Conservation (phyloP, 2,329 filamentous ascomycete species). For the Emericellopsis atlantica region DNA sequence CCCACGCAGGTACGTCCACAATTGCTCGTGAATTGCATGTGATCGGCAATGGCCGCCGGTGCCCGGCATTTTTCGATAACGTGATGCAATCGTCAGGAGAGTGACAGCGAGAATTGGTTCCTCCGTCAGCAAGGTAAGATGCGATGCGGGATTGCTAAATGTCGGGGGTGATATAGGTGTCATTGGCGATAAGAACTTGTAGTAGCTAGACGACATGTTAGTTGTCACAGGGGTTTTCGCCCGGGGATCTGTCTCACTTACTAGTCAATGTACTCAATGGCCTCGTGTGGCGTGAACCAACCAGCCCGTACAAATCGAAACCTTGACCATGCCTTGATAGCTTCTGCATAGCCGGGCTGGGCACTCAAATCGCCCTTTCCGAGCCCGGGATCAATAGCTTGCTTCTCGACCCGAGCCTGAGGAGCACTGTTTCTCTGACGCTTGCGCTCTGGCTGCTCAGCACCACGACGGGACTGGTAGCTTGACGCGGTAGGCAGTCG, state of each 20-base stretch:
- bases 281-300: constrained; percentile 91
- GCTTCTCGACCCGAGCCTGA: constrained; percentile 11
- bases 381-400: constrained; percentile 32
- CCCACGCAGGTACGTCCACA: constrained; percentile 86
- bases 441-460: too few relatives aligned
- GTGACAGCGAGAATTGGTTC: constrained; percentile 91
- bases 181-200: constrained; percentile 77
- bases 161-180: constrained; percentile 91
- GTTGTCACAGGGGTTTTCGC: too few relatives aligned
- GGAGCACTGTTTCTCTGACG: too few relatives aligned
- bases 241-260: constrained; percentile 24
- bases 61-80: constrained; percentile 70
- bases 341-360: constrained; percentile 50
- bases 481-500: constrained; percentile 10
- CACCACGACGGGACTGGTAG: constrained; percentile 2
- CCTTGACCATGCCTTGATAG: constrained; percentile 76
- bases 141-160: constrained; percentile 70
- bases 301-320: constrained; percentile 93
- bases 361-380: constrained; percentile 28
- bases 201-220: constrained; percentile 48
- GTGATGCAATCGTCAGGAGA: constrained; percentile 78
- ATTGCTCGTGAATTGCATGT: constrained; percentile 84
- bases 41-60: constrained; percentile 74
- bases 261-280: constrained; percentile 90
- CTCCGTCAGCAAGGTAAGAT: constrained; percentile 69